Evolutionary conservation across 352 stramenopile species (phyloP).

Genomic region (Phytophthora citricola): DNA sequence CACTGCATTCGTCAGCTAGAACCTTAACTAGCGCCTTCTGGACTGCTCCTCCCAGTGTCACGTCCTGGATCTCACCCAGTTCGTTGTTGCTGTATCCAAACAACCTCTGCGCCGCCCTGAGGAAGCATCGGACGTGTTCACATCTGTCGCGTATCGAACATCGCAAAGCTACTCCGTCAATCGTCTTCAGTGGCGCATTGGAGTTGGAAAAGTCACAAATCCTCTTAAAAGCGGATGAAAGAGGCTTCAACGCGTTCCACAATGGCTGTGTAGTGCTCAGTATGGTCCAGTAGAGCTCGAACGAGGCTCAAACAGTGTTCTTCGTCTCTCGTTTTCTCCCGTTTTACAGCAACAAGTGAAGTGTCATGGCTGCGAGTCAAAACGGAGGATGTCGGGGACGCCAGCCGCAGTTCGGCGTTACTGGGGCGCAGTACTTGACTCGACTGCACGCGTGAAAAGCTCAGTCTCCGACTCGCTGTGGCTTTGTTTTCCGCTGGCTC

Average conservation of each 20-base stretch:
- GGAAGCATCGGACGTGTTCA: constrained; percentile 26
- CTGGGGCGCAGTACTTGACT: constrained; percentile 23
- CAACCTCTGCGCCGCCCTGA: constrained; percentile 17
- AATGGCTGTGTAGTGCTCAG: constrained; percentile 15
- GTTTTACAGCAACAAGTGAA: not conserved
- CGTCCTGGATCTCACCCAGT: not conserved
- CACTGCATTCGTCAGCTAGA: constrained; percentile 14
- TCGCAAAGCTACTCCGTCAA: constrained; percentile 6
- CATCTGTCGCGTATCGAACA: constrained; percentile 23
- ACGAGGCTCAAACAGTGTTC: constrained; percentile 15
- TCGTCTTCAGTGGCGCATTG: not conserved
- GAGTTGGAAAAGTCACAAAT: constrained; percentile 9
- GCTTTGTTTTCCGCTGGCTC: constrained; percentile 16
- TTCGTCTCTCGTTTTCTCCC: not conserved
- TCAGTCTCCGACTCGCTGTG: constrained; percentile 21
- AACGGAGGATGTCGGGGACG: constrained; percentile 27
- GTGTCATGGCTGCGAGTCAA: constrained; percentile 12
- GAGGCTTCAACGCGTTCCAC: constrained; percentile 10
- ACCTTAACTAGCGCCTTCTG: constrained; percentile 17
- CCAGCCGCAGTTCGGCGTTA: constrained; percentile 31
- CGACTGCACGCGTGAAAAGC: constrained; percentile 29
- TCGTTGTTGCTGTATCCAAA: constrained; percentile 14
- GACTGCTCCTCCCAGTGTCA: constrained; percentile 18
- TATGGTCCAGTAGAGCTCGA: constrained; percentile 23
- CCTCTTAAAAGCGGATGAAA: constrained; percentile 26